Base-by-base conservation (phyloP, 1,139 yeast genomes). In the Pichia sorboxylosa region DNA sequence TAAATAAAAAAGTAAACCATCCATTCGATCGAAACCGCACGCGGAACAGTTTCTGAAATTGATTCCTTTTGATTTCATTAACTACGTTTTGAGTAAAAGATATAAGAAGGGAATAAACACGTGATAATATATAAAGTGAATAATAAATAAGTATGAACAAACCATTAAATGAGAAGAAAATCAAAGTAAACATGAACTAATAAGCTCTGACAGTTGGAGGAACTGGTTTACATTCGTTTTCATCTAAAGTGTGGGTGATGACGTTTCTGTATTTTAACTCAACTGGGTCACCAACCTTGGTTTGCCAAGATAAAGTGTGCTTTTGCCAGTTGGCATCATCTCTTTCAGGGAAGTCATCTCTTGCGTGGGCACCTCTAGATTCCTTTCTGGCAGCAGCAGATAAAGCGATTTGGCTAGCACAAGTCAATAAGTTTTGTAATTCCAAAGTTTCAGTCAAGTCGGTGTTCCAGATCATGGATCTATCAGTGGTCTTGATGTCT, bases 341-440 rank as follows among this genome's bases (percentile, higher is more conserved):
- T 75, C 98, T 84, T 42, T 76, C 78, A 53, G 93, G 96, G 67
- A 62, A 87, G 61, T 90, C 98, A 62, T 90, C 98, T 69, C 97
- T 81, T 43, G 98, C 97, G 55, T 90, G 98, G 34, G 98, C 98
- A 67, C 98, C 98, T 71, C 98, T 84, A 30, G 96, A 85, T 67
- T 90, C 98, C 54, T 67, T 79, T 72, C 98, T 83, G 38, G 85
- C 94, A 42, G 92, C 87, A 33, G 98, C 98, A 40, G 94, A 76
- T 46, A 65, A 66, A 29, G 97, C 97, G 35, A 97, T 87, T 68
- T 90, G 98, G 47, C 82, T 77, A 42, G 98, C 98, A 69, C 96
- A 85, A 35, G 98, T 87, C 57, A 90, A 69, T 69, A 90, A 72
- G 77, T 90, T 90, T 64, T 87, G 96, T 58, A 90, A 71, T 64